These are phyloP conservation scores for Datisca glomerata DNA, from an alignment of 306 rosid genomes.

Conservation along the genomic window DNA sequence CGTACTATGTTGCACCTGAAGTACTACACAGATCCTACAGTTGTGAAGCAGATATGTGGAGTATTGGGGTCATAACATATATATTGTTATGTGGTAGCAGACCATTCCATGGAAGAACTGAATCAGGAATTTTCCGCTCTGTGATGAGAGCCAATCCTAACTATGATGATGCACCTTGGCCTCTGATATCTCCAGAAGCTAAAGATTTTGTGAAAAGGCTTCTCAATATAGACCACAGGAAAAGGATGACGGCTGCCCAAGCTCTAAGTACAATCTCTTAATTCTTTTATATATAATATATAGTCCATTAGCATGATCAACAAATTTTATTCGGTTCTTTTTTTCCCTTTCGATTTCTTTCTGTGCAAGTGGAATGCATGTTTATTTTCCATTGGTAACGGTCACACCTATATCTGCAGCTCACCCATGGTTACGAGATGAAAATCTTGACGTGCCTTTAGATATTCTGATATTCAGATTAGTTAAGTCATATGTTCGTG, in stretches of 20 bases:
- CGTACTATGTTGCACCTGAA: slow-evolving; percentile 96
- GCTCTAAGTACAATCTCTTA: slow-evolving; percentile 50
- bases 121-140: slow-evolving; percentile 94
- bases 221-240: slow-evolving; percentile 89
- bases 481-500: slow-evolving; percentile 63
- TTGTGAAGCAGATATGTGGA: slow-evolving; percentile 91
- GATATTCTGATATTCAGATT: slow-evolving; percentile 74
- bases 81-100: slow-evolving; percentile 89
- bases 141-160: slow-evolving; percentile 91
- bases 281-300: no score
- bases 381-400: slow-evolving; percentile 4
- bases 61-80: slow-evolving; percentile 89
- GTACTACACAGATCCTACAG: slow-evolving; percentile 92
- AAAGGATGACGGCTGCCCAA: slow-evolving; percentile 95
- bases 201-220: slow-evolving; percentile 91
- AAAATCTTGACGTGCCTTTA: slow-evolving; percentile 45
- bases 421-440: slow-evolving; percentile 91
- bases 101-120: slow-evolving; percentile 97
- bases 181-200: slow-evolving; percentile 76
- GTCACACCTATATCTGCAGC: slow-evolving; percentile 43
- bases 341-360: not conserved
- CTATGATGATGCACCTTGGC: slow-evolving; percentile 91
- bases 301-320: no score
- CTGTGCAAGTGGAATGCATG: slow-evolving; percentile 1
- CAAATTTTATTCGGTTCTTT: no score